A percentile compares a stretch with the other conserved stretches of the same genome.
Conservation (phyloP, 2,329 filamentous ascomycete genomes). For the Microsporum audouinii region DNA sequence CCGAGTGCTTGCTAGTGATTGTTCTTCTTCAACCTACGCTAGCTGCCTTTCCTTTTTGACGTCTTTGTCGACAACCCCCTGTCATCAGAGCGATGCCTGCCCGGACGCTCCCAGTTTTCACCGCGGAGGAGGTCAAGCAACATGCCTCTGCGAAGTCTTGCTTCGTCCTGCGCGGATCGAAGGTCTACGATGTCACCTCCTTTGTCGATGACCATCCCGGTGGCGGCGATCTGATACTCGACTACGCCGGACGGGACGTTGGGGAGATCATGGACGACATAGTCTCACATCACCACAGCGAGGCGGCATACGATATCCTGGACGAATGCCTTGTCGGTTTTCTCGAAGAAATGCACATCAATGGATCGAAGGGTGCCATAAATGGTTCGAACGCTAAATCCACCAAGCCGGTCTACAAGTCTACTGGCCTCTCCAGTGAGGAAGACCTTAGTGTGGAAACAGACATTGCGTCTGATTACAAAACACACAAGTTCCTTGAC, state of each 20-base stretch:
- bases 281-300: slow-evolving; percentile 72
- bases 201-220: slow-evolving; percentile 88
- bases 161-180: slow-evolving; percentile 80
- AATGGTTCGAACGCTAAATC: slow-evolving; percentile 33
- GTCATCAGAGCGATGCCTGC: slow-evolving; percentile 56
- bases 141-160: slow-evolving; percentile 75
- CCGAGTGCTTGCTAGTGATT: background rate
- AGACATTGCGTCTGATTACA: slow-evolving; percentile 63
- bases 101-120: slow-evolving; percentile 71
- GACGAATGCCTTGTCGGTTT: slow-evolving; percentile 81
- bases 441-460: slow-evolving; percentile 83
- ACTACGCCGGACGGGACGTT: slow-evolving; percentile 83
- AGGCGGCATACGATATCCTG: slow-evolving; percentile 89
- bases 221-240: slow-evolving; percentile 73
- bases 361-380: slow-evolving; percentile 29
- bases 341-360: slow-evolving; percentile 33
- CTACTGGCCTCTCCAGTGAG: slow-evolving; percentile 77
- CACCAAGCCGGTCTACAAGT: slow-evolving; percentile 32
- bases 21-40: background rate
- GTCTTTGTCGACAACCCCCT: background rate
- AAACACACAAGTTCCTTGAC: slow-evolving; percentile 87
- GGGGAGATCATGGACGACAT: slow-evolving; percentile 70
- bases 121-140: slow-evolving; percentile 64
- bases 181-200: slow-evolving; percentile 89
- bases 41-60: background rate